Evolutionary conservation across 2,329 filamentous ascomycete genomes (phyloP), one percentile per base, ranked within the genome.

Genomic region (Fusarium albidum): DNA sequence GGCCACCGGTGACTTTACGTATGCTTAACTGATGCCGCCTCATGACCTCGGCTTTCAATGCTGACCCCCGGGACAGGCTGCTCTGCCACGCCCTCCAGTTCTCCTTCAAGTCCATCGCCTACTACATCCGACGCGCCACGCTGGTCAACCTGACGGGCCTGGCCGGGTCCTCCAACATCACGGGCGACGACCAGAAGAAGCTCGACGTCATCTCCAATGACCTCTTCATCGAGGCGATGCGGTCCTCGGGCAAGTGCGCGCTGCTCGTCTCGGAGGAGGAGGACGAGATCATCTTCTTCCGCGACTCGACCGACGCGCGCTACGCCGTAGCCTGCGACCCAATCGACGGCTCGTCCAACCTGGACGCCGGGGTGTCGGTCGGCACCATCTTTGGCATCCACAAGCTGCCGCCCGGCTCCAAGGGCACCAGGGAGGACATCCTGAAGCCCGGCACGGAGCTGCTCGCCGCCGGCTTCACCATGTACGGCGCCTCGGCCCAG

Each of bases 201-300:
- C 91, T 99, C 59, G 95, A 99, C 73, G 94, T 99, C 55, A 98
- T 99, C 72, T 94, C 93, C 74, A 98, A 99, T 74, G 95, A 99
- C 73, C 83, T 99, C 68, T 99, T 99, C 80, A 91, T 99, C 71
- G 88, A 91, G 57, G 91, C 93, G 60, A 98, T 99, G 95, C 86
- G 86, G 66, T 94, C 91, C 46, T 96, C 90, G 25, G 93, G 92
- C 68, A 93, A 92, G 75, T 95, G 93, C 73, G 87, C 92, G 45
- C 80, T 98, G 53, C 82, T 99, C 29, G 93, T 99, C n/a, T 99
- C 95, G 1, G 95, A 99, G 76, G 95, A 99, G 73, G 94, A 98
- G 75, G 95, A 99, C 62, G 85, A 98, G 47, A 82, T 91, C 63
- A 96, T 99, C 72, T 86, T 87, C 73, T 98, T 98, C 79, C 85